Percentiles rank a stretch among this genome's conserved stretches.
These are phyloP conservation scores for Fraxinus cuspidata DNA, from an alignment of 257 asterid species.

Conservation along the genomic window DNA sequence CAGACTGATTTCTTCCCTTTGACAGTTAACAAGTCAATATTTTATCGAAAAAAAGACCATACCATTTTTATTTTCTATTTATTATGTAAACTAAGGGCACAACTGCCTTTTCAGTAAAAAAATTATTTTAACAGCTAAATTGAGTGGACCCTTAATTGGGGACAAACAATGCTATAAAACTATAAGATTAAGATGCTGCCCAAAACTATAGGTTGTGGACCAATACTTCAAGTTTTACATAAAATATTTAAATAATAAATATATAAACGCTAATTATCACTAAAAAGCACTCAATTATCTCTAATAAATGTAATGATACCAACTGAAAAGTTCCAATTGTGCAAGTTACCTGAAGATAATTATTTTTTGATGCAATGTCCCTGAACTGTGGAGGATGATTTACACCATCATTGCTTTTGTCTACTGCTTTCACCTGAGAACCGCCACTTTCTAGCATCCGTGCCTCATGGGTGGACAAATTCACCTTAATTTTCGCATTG, in stretches of 20 bases:
- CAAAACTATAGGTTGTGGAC: not conserved
- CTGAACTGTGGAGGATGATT: slow-evolving; percentile 29
- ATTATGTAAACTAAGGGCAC: not conserved
- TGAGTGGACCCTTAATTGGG: not conserved
- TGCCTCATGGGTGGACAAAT: slow-evolving; percentile 26
- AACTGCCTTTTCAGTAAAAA: not conserved
- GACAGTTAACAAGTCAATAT: not conserved
- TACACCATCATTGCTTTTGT: slow-evolving; percentile 33
- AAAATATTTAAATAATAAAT: not conserved
- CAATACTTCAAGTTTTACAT: not conserved
- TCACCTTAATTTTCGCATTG: slow-evolving; percentile 30
- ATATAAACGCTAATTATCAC: not conserved
- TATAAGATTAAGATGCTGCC: not conserved
- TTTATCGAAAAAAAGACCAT: not conserved
- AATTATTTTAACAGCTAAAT: not conserved
- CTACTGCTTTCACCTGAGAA: slow-evolving; percentile 28
- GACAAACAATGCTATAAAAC: not conserved
- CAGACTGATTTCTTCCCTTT: not conserved
- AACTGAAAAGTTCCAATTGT: not conserved
- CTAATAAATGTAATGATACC: not conserved
- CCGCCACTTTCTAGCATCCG: slow-evolving; percentile 25
- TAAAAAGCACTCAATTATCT: too few relatives aligned
- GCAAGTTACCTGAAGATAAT: slow-evolving; percentile 57
- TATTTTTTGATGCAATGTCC: slow-evolving; percentile 27
- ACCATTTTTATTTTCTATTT: not conserved